phyloP scores from a whole-genome alignment of 495 filamentous ascomycete genomes.

The Massariosphaeria phaeospora region DNA sequence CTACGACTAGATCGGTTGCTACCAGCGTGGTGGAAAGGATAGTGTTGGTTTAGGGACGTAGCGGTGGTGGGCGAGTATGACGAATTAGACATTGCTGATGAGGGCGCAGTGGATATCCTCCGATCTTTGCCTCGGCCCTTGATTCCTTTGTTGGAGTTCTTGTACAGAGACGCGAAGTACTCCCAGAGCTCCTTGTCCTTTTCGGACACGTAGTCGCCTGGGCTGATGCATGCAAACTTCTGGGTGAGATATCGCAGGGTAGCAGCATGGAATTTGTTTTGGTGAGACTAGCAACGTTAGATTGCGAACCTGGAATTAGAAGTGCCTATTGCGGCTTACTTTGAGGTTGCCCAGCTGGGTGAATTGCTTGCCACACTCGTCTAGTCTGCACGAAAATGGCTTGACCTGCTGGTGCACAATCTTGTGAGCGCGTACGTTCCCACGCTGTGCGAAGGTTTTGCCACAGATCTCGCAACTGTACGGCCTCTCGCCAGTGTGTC shows the following conservation, averaged over 20 bases:
- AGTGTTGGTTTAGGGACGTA: constrained; percentile 2
- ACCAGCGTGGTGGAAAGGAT: constrained; percentile 13
- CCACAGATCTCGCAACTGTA: constrained; percentile 79
- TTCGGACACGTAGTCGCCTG: constrained; percentile 56
- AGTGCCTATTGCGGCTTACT: constrained; percentile 44
- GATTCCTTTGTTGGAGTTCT: constrained; percentile 91
- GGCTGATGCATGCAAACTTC: constrained; percentile 63
- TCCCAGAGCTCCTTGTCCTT: constrained; percentile 76
- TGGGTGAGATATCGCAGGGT: constrained; percentile 67
- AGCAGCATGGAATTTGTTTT: constrained; percentile 82
- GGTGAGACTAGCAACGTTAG: constrained; percentile 62
- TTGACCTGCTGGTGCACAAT: constrained; percentile 73
- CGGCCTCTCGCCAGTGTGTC: constrained; percentile 83
- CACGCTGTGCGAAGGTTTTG: constrained; percentile 76
- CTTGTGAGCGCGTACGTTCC: constrained; percentile 82
- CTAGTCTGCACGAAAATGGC: constrained; percentile 74
- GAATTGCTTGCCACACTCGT: constrained; percentile 78
- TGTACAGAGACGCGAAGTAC: constrained; percentile 84
- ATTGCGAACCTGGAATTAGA: not conserved
- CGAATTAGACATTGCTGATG: constrained; percentile 22
- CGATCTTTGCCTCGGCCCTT: constrained; percentile 88
- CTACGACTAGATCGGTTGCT: constrained; percentile 30
- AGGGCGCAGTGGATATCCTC: constrained; percentile 25
- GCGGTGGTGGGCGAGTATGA: constrained; percentile 13
- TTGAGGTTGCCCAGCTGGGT: constrained; percentile 88